Base-by-base conservation (phyloP, 768 basidiomycete species). In the Leccinum ochraceum region DNA sequence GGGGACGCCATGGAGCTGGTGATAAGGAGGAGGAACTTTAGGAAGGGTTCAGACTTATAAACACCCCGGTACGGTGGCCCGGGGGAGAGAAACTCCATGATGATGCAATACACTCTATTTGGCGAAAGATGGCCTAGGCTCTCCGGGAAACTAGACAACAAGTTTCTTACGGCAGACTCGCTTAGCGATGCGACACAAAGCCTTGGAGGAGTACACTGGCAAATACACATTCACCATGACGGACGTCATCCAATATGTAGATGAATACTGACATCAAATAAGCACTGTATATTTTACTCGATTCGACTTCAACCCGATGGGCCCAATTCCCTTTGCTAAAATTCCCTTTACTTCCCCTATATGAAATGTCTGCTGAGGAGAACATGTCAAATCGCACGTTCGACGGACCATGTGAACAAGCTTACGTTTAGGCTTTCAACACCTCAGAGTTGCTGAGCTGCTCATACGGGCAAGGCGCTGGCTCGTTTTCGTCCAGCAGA, bases 401-500 rank as follows among this genome's bases (percentile, higher is more conserved):
- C 22, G 8, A 67, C 10, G 16, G 30, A 26, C 8, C 20, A 3
- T 14, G 5, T 22, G 4, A 49, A 30, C 9, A 11, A 2, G 39
- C 48, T n/a, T 26, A 36, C 46, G 16, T 51, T 59, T 56, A 68
- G 17, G 34, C 52, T 49, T 58, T 53, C n/a, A 55, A 5, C 9
- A n/a, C 34, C 24, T 59, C 42, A 2, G 67, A 58, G 5, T 52
- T 10, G 26, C 42, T 54, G 6, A 68, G 36, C 34, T 30, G 48
- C 2, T 65, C 64, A 9, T 66, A 68, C 9, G 67, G 67, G 24
- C 67, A 68, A 4, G 61, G 11, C 0, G 67, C 64, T 4, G 67
- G 64, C n/a, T 66, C 57, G 37, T 63, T 68, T 24, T 68, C 67
- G 44, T 68, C 67, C 42, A 67, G 22, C 30, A 68, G 44, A n/a